Evolutionary conservation across 352 stramenopile genomes (phyloP).

Genomic region (Globisporangium abappressorium): DNA sequence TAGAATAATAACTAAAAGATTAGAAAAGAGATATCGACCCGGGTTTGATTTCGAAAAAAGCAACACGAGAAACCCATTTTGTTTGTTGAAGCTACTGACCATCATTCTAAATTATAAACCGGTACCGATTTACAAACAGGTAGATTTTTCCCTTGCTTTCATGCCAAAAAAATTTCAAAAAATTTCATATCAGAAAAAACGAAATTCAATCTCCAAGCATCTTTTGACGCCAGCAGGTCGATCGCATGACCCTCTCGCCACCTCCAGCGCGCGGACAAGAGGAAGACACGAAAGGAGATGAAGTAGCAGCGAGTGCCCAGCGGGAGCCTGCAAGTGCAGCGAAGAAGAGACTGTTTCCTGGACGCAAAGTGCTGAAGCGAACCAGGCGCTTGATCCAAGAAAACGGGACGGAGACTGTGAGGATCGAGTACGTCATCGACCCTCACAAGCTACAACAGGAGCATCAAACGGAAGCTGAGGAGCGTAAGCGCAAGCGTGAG

Average conservation of each 20-base stretch:
- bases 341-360: neutral
- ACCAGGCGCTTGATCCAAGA: neutral
- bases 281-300: neutral
- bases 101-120: too few species aligned
- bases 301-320: neutral
- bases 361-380: constrained; percentile 1
- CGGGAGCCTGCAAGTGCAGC: neutral
- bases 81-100: too few species aligned
- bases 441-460: too few species aligned
- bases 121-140: too few species aligned
- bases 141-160: too few species aligned
- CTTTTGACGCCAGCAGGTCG: too few species aligned
- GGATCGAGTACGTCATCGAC: neutral
- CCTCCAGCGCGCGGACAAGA: neutral
- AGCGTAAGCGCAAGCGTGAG: neutral
- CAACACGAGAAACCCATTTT: too few species aligned
- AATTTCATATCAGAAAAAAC: too few species aligned
- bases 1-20: neutral
- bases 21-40: neutral
- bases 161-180: too few species aligned
- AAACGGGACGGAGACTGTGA: neutral
- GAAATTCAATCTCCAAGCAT: too few species aligned
- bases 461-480: neutral
- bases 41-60: too few species aligned
- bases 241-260: neutral